These are phyloP conservation scores for Scenedesmus sp. DNA, from an alignment of 163 green algal species.

Conservation along the genomic window DNA sequence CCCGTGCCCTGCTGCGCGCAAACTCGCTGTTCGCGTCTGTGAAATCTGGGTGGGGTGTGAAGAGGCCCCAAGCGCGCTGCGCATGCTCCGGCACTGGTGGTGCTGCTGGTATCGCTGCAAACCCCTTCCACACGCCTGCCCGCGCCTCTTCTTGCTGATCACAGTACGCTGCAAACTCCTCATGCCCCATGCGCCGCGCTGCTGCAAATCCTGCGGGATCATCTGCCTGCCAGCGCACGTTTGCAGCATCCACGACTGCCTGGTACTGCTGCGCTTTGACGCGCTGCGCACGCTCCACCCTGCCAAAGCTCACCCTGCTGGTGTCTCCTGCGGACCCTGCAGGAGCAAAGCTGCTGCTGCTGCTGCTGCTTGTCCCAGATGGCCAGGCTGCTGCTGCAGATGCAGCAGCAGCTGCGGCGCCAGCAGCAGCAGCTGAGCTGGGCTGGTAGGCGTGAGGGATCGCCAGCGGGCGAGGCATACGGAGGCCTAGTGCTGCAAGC, in stretches of 20 bases:
- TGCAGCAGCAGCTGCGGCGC: not conserved
- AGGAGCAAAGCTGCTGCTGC: not conserved
- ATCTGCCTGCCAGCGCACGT: not conserved
- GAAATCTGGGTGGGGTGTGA: not conserved
- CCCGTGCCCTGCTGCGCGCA: not conserved
- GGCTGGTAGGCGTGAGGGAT: slow-evolving; percentile 14
- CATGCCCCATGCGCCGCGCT: not conserved
- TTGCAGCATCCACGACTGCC: not conserved
- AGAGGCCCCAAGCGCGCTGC: not conserved
- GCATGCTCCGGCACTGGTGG: not conserved
- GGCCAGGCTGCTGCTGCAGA: not conserved
- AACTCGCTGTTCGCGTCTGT: not conserved
- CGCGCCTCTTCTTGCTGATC: not conserved
- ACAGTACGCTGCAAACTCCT: not conserved
- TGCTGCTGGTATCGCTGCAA: slow-evolving; percentile 28
- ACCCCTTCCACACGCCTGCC: not conserved
- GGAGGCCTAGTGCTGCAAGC: not conserved
- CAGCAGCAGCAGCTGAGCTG: slow-evolving; percentile 13
- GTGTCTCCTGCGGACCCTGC: slow-evolving; percentile 8
- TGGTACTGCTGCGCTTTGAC: not conserved
- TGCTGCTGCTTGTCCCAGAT: not conserved
- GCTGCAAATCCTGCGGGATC: slow-evolving; percentile 15
- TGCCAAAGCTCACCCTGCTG: slow-evolving; percentile 18
- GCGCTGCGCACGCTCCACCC: not conserved
- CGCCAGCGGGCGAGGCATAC: slow-evolving; percentile 11